Conservation (phyloP, 306 rosid species). For the Prosopis cineraria region DNA sequence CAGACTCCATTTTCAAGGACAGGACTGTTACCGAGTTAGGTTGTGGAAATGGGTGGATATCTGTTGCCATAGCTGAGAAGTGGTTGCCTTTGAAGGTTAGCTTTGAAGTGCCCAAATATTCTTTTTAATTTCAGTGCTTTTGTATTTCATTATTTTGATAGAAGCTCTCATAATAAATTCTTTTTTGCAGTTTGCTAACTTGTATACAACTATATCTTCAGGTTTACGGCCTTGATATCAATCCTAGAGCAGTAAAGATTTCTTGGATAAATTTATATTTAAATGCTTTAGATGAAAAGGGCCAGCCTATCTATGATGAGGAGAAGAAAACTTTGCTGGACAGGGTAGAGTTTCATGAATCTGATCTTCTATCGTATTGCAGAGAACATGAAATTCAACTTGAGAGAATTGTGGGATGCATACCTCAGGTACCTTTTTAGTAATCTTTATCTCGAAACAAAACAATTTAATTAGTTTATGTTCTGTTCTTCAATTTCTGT, state of each 20-base stretch:
- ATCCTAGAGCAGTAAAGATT: slow-evolving; percentile 87
- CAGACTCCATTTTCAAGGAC: slow-evolving; percentile 88
- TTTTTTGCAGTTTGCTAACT: slow-evolving; percentile 20
- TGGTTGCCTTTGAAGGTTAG: slow-evolving; percentile 86
- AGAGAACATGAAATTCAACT: slow-evolving; percentile 75
- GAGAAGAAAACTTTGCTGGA: slow-evolving; percentile 88
- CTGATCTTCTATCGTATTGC: slow-evolving; percentile 87
- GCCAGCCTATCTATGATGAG: slow-evolving; percentile 70
- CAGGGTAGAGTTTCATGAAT: slow-evolving; percentile 91
- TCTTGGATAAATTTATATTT: slow-evolving; percentile 91
- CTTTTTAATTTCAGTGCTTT: neutral
- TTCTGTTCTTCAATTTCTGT: neutral
- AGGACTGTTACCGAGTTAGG: slow-evolving; percentile 84
- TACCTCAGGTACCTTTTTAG: slow-evolving; percentile 70
- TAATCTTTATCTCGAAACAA: neutral
- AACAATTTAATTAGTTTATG: neutral
- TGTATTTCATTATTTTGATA: neutral
- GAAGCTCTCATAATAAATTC: neutral
- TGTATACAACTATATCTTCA: slow-evolving; percentile 36
- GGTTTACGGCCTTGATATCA: slow-evolving; percentile 96
- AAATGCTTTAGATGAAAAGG: slow-evolving; percentile 84
- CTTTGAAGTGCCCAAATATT: slow-evolving; percentile 11
- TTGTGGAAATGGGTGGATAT: slow-evolving; percentile 99
- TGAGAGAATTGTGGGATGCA: slow-evolving; percentile 96
- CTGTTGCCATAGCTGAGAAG: slow-evolving; percentile 95